These are phyloP conservation scores for Lichtheimia ramosa DNA, from an alignment of 371 early-diverging fungal genomes.

Conservation along the genomic window DNA sequence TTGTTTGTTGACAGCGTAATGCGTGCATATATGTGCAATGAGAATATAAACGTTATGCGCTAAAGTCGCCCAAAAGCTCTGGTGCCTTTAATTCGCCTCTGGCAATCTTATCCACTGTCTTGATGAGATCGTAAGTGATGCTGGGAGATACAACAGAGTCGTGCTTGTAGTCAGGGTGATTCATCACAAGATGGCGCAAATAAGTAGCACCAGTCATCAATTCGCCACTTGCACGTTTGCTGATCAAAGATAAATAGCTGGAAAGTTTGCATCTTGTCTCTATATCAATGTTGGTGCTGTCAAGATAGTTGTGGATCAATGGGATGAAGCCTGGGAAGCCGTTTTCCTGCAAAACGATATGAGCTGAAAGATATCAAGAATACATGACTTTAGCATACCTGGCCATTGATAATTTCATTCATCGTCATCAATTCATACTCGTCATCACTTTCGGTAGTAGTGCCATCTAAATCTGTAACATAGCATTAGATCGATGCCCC, in stretches of 20 bases:
- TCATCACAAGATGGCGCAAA: slow-evolving; percentile 86
- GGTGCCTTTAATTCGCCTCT: slow-evolving; percentile 62
- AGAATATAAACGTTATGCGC: slow-evolving; percentile 12
- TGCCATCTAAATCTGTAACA: background rate
- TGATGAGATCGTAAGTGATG: slow-evolving; percentile 88
- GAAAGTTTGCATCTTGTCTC: slow-evolving; percentile 69
- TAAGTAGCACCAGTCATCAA: slow-evolving; percentile 90
- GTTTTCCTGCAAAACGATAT: slow-evolving; percentile 32
- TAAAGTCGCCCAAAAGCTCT: slow-evolving; percentile 51
- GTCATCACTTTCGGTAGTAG: slow-evolving; percentile 42
- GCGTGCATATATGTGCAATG: background rate
- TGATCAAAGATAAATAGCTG: slow-evolving; percentile 82
- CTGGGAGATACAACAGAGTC: slow-evolving; percentile 86
- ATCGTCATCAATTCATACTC: slow-evolving; percentile 81
- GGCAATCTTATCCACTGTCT: slow-evolving; percentile 66
- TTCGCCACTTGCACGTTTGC: slow-evolving; percentile 77
- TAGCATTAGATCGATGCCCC: background rate
- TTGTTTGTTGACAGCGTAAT: background rate
- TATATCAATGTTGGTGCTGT: slow-evolving; percentile 68
- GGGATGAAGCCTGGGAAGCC: slow-evolving; percentile 88
- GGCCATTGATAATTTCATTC: slow-evolving; percentile 95
- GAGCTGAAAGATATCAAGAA: background rate
- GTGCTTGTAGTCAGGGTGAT: slow-evolving; percentile 90
- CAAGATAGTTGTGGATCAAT: slow-evolving; percentile 80
- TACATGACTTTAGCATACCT: slow-evolving; percentile 11